Conservation (phyloP, 306 rosid species). For the Senna tora region DNA sequence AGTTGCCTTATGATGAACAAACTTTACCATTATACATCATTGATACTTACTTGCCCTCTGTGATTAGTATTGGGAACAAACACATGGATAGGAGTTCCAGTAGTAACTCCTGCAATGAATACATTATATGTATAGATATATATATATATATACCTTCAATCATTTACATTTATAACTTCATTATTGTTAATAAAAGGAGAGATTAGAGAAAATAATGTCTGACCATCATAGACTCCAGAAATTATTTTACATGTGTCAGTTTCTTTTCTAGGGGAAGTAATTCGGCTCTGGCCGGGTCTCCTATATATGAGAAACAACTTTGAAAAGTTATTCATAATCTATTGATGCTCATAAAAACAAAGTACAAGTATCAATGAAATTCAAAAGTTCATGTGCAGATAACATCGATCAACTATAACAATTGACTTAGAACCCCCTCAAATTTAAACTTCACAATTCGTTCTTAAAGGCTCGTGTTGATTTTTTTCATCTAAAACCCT, state of each 20-base stretch:
- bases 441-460: too few relatives aligned
- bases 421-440: too few relatives aligned
- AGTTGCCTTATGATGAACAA: neutral
- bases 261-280: conserved; percentile 94
- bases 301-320: conserved; percentile 48
- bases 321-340: conserved; percentile 36
- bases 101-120: conserved; percentile 67
- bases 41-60: conserved; percentile 83
- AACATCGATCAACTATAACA: too few relatives aligned
- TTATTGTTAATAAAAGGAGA: neutral
- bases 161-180: conserved; percentile 1
- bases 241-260: conserved; percentile 83
- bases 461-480: too few relatives aligned
- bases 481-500: too few relatives aligned
- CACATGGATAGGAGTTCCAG: conserved; percentile 93
- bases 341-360: too few relatives aligned
- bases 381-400: too few relatives aligned
- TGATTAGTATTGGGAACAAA: conserved; percentile 90
- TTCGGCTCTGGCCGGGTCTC: conserved; percentile 98
- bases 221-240: conserved; percentile 87
- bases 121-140: neutral
- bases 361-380: too few relatives aligned
- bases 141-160: too few relatives aligned
- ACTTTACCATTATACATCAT: neutral
- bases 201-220: conserved; percentile 12